phyloP scores from a whole-genome alignment of 495 filamentous ascomycete species.

The Niebla homalea region DNA sequence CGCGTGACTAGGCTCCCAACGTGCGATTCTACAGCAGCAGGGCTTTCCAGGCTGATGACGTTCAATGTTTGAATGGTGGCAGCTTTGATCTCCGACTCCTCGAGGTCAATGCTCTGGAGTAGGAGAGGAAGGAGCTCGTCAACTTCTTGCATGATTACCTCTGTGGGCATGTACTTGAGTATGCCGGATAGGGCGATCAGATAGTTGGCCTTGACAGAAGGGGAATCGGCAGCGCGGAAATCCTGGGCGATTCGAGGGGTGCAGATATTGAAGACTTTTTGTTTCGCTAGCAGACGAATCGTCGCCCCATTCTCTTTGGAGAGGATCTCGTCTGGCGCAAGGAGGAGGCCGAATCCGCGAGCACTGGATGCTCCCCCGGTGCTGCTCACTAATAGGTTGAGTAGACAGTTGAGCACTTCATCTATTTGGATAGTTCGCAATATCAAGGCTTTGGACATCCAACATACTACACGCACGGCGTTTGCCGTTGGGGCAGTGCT shows the following conservation, averaged over 20 bases:
- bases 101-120: constrained; percentile 55
- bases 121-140: constrained; percentile 50
- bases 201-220: constrained; percentile 41
- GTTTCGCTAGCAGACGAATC: constrained; percentile 50
- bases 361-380: constrained; percentile 33
- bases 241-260: constrained; percentile 42
- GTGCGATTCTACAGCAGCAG: constrained; percentile 44
- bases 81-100: constrained; percentile 40
- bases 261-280: constrained; percentile 50
- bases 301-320: constrained; percentile 49
- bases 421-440: constrained; percentile 37
- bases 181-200: constrained; percentile 55
- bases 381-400: constrained; percentile 41
- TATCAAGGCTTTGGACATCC: constrained; percentile 41
- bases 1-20: constrained; percentile 44
- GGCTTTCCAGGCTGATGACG: constrained; percentile 45
- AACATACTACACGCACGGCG: constrained; percentile 31
- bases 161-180: constrained; percentile 45
- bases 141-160: constrained; percentile 47
- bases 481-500: constrained; percentile 8
- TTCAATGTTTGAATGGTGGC: constrained; percentile 49
- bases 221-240: constrained; percentile 36
- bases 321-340: constrained; percentile 52
- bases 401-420: constrained; percentile 35
- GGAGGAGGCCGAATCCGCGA: constrained; percentile 46